phyloP scores from a whole-genome alignment of 2,329 filamentous ascomycete species.

The Geosmithia putterillii region DNA sequence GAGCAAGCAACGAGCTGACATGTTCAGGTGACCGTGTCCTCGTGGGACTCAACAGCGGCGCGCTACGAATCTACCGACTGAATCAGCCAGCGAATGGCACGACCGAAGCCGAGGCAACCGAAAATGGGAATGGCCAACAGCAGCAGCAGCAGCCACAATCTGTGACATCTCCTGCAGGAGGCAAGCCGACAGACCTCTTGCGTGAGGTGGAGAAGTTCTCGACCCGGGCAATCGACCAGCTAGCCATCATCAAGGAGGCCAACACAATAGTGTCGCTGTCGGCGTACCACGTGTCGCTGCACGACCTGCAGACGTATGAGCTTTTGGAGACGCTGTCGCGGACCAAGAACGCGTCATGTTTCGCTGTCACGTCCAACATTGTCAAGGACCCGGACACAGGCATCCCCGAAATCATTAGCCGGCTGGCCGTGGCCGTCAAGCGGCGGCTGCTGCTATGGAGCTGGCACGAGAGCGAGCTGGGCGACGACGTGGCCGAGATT shows the following conservation, averaged over 20 bases:
- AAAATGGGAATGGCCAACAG: constrained; percentile 14
- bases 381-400: constrained; percentile 78
- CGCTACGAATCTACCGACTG: constrained; percentile 79
- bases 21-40: constrained; percentile 70
- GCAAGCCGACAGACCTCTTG: constrained; percentile 67
- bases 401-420: constrained; percentile 85
- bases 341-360: constrained; percentile 80
- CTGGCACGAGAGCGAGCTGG: constrained; percentile 90
- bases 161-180: too few relatives aligned
- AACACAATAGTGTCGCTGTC: constrained; percentile 84
- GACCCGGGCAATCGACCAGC: constrained; percentile 76
- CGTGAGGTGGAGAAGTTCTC: constrained; percentile 94
- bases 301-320: constrained; percentile 78
- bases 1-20: neutral
- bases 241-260: constrained; percentile 91
- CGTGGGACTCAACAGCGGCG: constrained; percentile 82
- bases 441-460: constrained; percentile 81
- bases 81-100: constrained; percentile 48
- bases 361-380: constrained; percentile 92
- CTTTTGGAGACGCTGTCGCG: constrained; percentile 66
- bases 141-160: constrained; percentile 14
- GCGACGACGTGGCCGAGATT: constrained; percentile 61
- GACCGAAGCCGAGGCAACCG: constrained; percentile 8
- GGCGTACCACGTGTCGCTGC: constrained; percentile 77
- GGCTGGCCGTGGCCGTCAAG: constrained; percentile 87